phyloP scores from a whole-genome alignment of 2,329 filamentous ascomycete species.

The Catunica adiposa region DNA sequence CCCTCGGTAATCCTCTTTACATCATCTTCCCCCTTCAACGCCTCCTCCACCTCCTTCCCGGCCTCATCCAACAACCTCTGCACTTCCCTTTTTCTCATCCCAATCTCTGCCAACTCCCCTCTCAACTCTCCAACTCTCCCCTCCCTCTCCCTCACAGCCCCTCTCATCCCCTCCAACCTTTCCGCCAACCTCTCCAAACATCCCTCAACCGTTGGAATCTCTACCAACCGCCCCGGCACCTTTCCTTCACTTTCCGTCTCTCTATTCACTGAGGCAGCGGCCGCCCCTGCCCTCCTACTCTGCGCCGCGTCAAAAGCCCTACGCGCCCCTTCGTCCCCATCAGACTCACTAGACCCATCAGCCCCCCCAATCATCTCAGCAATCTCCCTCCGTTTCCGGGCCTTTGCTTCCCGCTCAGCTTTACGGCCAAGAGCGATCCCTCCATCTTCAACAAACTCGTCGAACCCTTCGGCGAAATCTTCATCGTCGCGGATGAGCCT shows the following conservation, averaged over 20 bases:
- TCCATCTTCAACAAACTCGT: conserved; percentile 78
- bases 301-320: conserved; percentile 80
- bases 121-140: conserved; percentile 48
- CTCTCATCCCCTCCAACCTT: conserved; percentile 46
- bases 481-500: conserved; percentile 74
- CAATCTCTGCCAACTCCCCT: conserved; percentile 51
- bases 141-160: conserved; percentile 41
- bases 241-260: conserved; percentile 11
- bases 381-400: conserved; percentile 58
- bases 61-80: conserved; percentile 68
- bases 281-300: conserved; percentile 48
- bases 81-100: conserved; percentile 57
- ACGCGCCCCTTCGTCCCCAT: conserved; percentile 50
- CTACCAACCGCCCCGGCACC: conserved; percentile 19
- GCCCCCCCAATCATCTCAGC: conserved; percentile 67
- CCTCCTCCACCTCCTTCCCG: conserved; percentile 43
- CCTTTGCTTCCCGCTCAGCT: conserved; percentile 56
- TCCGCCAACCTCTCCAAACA: conserved; percentile 48
- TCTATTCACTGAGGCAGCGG: conserved; percentile 23
- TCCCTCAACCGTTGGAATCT: conserved; percentile 56
- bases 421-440: conserved; percentile 61
- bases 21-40: conserved; percentile 19
- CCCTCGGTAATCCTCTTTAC: conserved; percentile 12
- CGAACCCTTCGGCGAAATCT: conserved; percentile 83
- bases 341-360: conserved; percentile 53